Evolutionary conservation across 805 yeast species (phyloP).

Genomic region (Candida vartiovaarae): DNA sequence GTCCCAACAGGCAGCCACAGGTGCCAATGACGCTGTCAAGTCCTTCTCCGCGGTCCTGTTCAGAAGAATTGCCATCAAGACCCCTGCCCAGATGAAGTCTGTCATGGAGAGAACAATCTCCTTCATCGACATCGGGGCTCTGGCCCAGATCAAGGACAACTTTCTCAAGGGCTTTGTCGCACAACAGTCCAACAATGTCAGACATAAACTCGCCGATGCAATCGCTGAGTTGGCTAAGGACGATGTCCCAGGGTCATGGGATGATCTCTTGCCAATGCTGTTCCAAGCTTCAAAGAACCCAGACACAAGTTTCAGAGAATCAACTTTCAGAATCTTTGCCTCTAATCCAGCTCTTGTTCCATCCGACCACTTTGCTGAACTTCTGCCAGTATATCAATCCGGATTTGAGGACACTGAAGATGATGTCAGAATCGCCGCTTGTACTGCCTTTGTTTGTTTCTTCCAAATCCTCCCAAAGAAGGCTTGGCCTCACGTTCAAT

Average conservation of each 20-base stretch:
- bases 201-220: slow-evolving; percentile 92
- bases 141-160: slow-evolving; percentile 53
- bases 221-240: slow-evolving; percentile 86
- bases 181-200: slow-evolving; percentile 64
- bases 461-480: slow-evolving; percentile 76
- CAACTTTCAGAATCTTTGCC: slow-evolving; percentile 84
- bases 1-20: slow-evolving; percentile 68
- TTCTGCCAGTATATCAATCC: slow-evolving; percentile 62
- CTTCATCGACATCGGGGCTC: slow-evolving; percentile 49
- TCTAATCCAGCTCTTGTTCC: slow-evolving; percentile 76
- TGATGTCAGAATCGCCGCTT: slow-evolving; percentile 84
- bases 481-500: slow-evolving; percentile 70
- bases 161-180: slow-evolving; percentile 68
- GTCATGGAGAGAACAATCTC: slow-evolving; percentile 78
- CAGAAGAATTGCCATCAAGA: slow-evolving; percentile 75
- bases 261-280: slow-evolving; percentile 67
- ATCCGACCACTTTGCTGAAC: slow-evolving; percentile 43
- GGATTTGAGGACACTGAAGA: slow-evolving; percentile 81
- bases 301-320: slow-evolving; percentile 73
- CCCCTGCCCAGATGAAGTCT: slow-evolving; percentile 59
- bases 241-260: slow-evolving; percentile 59
- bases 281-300: slow-evolving; percentile 52
- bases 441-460: slow-evolving; percentile 86
- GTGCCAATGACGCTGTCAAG: slow-evolving; percentile 50
- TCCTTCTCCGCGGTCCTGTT: slow-evolving; percentile 84